Conservation (phyloP, 164 flowering plant species). For the Nymphaea thermarum region DNA sequence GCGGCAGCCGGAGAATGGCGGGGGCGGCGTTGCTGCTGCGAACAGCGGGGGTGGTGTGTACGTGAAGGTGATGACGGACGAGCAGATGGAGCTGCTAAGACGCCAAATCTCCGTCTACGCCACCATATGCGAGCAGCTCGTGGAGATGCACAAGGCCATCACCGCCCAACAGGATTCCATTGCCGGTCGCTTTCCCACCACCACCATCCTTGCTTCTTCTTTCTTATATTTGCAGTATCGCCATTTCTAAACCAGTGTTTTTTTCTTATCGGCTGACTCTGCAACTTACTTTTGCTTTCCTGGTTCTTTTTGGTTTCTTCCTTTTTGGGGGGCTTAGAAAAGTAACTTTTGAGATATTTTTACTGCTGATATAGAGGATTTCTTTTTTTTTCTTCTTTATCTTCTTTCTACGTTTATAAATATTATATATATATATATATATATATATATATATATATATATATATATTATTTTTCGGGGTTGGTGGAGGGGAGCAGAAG, state of each 20-base stretch:
- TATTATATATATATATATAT: no score
- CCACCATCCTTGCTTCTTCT: conserved; percentile 1
- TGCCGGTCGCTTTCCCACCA: conserved; percentile 26
- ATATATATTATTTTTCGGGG: no score
- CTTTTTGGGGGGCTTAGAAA: not conserved
- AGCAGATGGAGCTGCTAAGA: conserved; percentile 66
- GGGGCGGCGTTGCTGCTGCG: not conserved
- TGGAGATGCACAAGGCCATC: conserved; percentile 61
- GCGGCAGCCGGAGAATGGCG: conserved; percentile 19
- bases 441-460: no score
- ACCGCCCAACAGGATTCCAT: conserved; percentile 47
- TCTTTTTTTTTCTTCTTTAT: no score
- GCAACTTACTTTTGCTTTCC: no score
- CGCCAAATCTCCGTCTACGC: conserved; percentile 68
- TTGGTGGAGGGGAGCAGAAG: no score
- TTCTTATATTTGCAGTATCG: no score
- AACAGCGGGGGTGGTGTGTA: conserved; percentile 9
- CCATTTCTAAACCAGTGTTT: not conserved
- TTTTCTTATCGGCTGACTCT: not conserved
- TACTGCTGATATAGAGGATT: no score
- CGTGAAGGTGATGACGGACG: conserved; percentile 84
- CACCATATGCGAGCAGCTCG: conserved; percentile 69
- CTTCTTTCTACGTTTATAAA: no score
- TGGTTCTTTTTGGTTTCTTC: not conserved
- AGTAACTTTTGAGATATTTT: no score